Evolutionary conservation across 2,329 filamentous ascomycete genomes (phyloP).

Genomic region (Madurella mycetomatis): DNA sequence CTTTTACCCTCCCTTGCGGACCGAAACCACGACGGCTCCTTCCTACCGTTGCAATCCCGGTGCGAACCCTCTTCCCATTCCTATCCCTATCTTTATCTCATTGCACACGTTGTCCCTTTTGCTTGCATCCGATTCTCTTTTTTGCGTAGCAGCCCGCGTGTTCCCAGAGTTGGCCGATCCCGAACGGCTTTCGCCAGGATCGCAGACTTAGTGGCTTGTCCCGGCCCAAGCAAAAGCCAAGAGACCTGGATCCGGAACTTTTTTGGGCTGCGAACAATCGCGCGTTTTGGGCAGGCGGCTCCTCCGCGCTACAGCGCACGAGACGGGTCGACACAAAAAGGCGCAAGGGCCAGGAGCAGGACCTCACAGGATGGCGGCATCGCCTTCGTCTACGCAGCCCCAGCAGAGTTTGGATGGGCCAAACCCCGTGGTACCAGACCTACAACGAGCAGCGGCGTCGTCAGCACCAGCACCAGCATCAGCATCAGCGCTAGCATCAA

Average conservation of each 20-base stretch:
- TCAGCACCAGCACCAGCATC: constrained; percentile 2
- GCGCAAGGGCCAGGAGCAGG: neutral
- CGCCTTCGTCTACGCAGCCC: neutral
- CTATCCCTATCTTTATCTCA: neutral
- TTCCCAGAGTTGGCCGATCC: neutral
- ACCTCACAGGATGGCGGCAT: neutral
- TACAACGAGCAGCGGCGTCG: constrained; percentile 4
- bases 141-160: neutral
- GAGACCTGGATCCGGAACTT: neutral
- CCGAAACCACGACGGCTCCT: neutral
- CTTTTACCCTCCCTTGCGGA: constrained; percentile 2
- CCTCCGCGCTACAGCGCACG: too few species aligned
- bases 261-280: neutral
- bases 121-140: neutral
- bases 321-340: neutral
- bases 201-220: neutral
- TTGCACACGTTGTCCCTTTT: neutral
- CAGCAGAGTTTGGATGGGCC: neutral
- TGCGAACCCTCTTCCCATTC: neutral
- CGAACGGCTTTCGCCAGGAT: neutral
- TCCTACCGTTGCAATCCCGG: too few species aligned
- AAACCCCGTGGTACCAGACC: constrained; percentile 2
- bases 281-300: neutral
- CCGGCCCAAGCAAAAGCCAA: neutral
- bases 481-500: neutral